These are phyloP conservation scores for Calonectria pseudoturangicola DNA, from an alignment of 2,329 filamentous ascomycete species.

Conservation along the genomic window DNA sequence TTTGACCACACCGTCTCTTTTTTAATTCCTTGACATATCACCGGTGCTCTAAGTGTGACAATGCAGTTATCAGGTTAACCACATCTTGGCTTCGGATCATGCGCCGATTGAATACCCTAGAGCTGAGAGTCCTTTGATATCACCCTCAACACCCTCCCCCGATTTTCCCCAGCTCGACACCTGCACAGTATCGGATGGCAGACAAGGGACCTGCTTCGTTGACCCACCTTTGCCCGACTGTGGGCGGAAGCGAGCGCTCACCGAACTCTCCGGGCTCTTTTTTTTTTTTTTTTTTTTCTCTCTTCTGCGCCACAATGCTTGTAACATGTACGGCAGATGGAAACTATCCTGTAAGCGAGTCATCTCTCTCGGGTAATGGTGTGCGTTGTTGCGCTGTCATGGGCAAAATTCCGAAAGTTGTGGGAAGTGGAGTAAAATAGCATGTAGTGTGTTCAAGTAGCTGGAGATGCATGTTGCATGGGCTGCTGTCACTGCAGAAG, in stretches of 20 bases:
- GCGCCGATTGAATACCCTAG: too few relatives aligned
- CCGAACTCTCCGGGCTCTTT: not conserved
- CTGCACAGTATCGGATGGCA: constrained; percentile 26
- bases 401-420: not conserved
- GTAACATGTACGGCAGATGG: constrained; percentile 5
- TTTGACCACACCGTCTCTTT: not conserved
- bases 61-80: too few relatives aligned
- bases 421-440: not conserved
- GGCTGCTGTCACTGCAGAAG: constrained; percentile 23
- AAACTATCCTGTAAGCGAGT: not conserved
- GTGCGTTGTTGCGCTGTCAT: constrained; percentile 3
- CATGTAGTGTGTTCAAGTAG: constrained; percentile 2
- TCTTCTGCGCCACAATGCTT: constrained; percentile 11
- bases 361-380: not conserved
- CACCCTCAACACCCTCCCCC: not conserved
- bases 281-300: not conserved
- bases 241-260: not conserved
- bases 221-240: constrained; percentile 12
- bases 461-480: constrained; percentile 3
- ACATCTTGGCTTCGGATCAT: too few relatives aligned
- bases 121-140: not conserved
- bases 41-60: too few relatives aligned
- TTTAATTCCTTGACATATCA: too few relatives aligned
- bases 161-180: not conserved
- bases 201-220: constrained; percentile 9